Conservation (phyloP, 1,139 yeast genomes). For the Lodderomyces jiufengensis region DNA sequence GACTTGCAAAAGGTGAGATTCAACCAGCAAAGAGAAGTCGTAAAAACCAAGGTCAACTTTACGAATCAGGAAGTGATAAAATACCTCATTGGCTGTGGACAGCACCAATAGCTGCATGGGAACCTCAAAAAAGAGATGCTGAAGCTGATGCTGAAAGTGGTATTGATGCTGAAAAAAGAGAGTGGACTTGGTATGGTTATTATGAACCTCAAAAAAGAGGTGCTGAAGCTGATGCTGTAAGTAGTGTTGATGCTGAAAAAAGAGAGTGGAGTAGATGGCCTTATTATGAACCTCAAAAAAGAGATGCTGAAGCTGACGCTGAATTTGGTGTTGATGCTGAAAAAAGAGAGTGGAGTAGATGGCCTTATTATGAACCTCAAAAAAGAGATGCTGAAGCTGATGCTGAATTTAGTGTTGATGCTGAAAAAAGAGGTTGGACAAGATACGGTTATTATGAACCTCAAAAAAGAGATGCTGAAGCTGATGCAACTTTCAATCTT, state of each 20-base stretch:
- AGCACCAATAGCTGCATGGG: too few species aligned
- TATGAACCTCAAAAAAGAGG: conserved; percentile 6
- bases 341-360: conserved; percentile 1
- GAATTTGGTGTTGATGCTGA: too few species aligned
- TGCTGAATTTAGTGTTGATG: too few species aligned
- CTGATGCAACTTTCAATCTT: conserved; percentile 3
- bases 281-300: conserved; percentile 10
- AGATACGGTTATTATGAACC: conserved; percentile 7
- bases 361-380: conserved; percentile 5
- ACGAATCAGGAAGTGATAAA: too few species aligned
- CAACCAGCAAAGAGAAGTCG: too few species aligned
- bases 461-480: conserved; percentile 7
- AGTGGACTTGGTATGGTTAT: conserved; percentile 2
- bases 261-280: conserved; percentile 7
- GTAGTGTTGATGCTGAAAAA: too few species aligned
- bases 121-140: conserved; percentile 9
- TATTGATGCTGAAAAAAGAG: too few species aligned
- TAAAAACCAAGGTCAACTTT: too few species aligned
- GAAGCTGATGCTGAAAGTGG: conserved; percentile 1
- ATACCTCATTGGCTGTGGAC: too few species aligned
- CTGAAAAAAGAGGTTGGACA: conserved; percentile 4
- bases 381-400: conserved; percentile 7
- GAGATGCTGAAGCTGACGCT: conserved; percentile 7
- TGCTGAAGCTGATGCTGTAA: conserved; percentile 7
- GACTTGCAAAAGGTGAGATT: too few species aligned